Conservation (phyloP, 768 basidiomycete genomes). For the Exidia glandulosa region DNA sequence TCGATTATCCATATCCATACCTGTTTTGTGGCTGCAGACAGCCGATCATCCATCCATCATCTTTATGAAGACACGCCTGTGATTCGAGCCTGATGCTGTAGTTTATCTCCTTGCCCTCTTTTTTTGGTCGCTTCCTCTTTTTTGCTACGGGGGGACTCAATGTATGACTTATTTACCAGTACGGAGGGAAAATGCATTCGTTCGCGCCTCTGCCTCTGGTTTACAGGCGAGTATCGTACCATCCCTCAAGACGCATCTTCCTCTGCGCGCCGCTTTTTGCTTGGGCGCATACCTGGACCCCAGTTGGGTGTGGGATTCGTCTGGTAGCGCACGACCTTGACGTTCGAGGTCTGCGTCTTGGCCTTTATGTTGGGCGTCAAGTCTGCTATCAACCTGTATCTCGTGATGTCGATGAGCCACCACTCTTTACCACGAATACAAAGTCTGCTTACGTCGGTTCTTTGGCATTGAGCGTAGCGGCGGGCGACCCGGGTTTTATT, state of each 20-base stretch:
- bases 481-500: constrained; percentile 62
- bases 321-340: constrained; percentile 82
- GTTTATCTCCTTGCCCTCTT: constrained; percentile 32
- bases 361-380: constrained; percentile 66
- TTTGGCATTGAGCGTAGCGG: constrained; percentile 54
- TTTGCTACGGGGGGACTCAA: background rate
- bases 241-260: constrained; percentile 10
- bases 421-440: no score
- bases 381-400: constrained; percentile 46
- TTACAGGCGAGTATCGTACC: background rate
- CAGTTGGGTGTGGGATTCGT: constrained; percentile 85
- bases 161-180: background rate
- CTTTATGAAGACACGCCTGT: background rate
- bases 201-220: background rate
- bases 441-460: constrained; percentile 59
- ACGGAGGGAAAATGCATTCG: background rate
- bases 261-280: constrained; percentile 28
- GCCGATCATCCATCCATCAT: no score
- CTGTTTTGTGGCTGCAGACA: no score
- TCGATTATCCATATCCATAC: constrained; percentile 21
- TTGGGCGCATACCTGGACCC: constrained; percentile 65
- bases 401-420: background rate
- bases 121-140: background rate
- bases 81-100: constrained; percentile 2
- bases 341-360: constrained; percentile 44